These are phyloP conservation scores for Ophiostoma piceae DNA, from an alignment of 2,329 filamentous ascomycete species.

Conservation along the genomic window DNA sequence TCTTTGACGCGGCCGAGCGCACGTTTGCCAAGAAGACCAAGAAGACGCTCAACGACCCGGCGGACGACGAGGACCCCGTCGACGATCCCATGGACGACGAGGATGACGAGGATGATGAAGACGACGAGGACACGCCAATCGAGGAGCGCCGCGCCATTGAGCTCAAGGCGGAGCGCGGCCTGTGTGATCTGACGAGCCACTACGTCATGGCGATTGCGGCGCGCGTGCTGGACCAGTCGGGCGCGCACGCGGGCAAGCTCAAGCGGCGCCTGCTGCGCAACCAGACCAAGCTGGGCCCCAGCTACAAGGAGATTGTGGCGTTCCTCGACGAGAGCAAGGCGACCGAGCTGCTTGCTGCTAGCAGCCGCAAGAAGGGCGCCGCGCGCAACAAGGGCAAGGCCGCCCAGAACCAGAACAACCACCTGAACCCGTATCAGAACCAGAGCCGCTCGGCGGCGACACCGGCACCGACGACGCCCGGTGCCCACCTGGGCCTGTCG, in stretches of 20 bases:
- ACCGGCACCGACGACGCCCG: slow-evolving; percentile 9
- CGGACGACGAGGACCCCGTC: slow-evolving; percentile 68
- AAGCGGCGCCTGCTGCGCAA: slow-evolving; percentile 71
- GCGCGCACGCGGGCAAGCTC: slow-evolving; percentile 57
- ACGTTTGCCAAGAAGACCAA: slow-evolving; percentile 66
- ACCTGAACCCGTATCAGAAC: slow-evolving; percentile 20
- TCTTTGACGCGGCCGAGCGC: slow-evolving; percentile 73
- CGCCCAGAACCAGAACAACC: slow-evolving; percentile 15
- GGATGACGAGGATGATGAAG: slow-evolving; percentile 53
- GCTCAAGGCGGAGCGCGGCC: slow-evolving; percentile 73
- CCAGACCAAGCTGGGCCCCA: slow-evolving; percentile 70
- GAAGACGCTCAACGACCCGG: slow-evolving; percentile 57
- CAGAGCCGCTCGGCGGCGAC: slow-evolving; percentile 27
- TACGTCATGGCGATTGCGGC: slow-evolving; percentile 75
- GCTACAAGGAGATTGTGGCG: slow-evolving; percentile 77
- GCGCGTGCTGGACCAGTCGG: slow-evolving; percentile 63
- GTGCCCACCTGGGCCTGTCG: slow-evolving; percentile 9
- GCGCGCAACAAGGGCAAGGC: slow-evolving; percentile 37
- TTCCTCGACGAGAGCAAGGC: slow-evolving; percentile 69
- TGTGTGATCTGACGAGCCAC: slow-evolving; percentile 82
- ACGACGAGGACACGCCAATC: slow-evolving; percentile 51
- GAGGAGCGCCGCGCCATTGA: slow-evolving; percentile 58
- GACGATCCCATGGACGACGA: slow-evolving; percentile 58
- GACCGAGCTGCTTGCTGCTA: slow-evolving; percentile 38
- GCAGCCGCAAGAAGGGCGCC: slow-evolving; percentile 38